Conservation (phyloP, 306 rosid species). For the Medicago lupulina region DNA sequence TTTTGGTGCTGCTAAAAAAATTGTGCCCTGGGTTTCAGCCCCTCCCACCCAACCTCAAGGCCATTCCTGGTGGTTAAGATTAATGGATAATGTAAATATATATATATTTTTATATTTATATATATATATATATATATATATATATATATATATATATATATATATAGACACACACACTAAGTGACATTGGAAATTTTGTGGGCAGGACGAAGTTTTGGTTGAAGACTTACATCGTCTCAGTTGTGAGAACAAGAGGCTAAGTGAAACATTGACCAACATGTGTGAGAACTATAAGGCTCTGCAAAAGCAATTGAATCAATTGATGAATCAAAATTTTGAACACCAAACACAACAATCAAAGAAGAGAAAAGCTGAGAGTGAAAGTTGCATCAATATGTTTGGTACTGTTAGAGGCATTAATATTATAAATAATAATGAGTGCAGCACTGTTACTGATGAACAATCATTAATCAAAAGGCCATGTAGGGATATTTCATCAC, state of each 20-base stretch:
- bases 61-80: too few relatives aligned
- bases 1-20: too few relatives aligned
- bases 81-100: too few relatives aligned
- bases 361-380: conserved; percentile 63
- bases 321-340: conserved; percentile 40
- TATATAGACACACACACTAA: neutral
- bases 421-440: conserved; percentile 40
- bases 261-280: conserved; percentile 49
- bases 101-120: too few relatives aligned
- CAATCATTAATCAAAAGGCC: conserved; percentile 53
- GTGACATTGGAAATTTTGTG: neutral
- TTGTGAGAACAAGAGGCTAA: conserved; percentile 70
- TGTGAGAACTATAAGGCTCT: conserved; percentile 53
- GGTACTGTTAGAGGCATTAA: neutral
- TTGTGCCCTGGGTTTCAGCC: too few relatives aligned
- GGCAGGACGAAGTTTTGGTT: conserved; percentile 42
- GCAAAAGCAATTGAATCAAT: conserved; percentile 51
- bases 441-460: conserved; percentile 56
- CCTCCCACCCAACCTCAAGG: too few relatives aligned
- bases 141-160: too few relatives aligned
- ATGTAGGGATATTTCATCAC: conserved; percentile 39
- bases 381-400: conserved; percentile 28
- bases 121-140: too few relatives aligned
- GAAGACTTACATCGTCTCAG: conserved; percentile 62
- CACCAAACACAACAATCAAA: conserved; percentile 9